Evolutionary conservation across 2,329 filamentous ascomycete species (phyloP), one percentile per base, ranked within the genome.

Genomic region (Fusarium sp.): DNA sequence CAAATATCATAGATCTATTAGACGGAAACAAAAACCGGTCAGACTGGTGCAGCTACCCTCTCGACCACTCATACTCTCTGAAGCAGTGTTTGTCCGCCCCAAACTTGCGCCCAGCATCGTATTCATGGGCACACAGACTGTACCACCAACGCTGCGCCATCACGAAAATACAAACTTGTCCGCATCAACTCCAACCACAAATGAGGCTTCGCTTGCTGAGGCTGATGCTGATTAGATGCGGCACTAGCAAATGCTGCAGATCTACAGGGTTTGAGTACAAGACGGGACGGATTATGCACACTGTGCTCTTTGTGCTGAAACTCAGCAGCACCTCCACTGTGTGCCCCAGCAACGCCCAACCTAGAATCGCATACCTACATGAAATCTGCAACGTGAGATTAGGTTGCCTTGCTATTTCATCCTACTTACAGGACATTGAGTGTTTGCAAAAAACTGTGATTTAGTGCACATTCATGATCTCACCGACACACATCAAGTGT

Each of bases 81-180:
- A 53, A 43, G 16, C 54, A 62, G 49, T 42, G 48, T 21, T 58
- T 60, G 55, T 58, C 56, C 45, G 42, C 55, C 55, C 45, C 65
- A 60, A 58, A 59, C 58, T 67, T 65, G 57, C 55, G 60, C 55
- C 59, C 57, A 68, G 66, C 59, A 66, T 74, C 72, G 69, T 73
- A 73, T 73, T 64, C 55, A 46, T 64, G 62, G 63, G 41, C 54
- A 47, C 45, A 61, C 42, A 55, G 34, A 47, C 46, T 68, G 65
- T 73, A 58, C 54, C 32, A 73, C 72, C 51, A 61, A 49, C 40
- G 55, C 61, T 68, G 59, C 51, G 43, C 57, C 59, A 58, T 61
- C 45, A 55, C 50, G 59, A 63, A 60, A 59, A 63, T 51, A 62
- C 45, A 55, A 42, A 34, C n/a, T 54, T 27, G 42, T 49, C 21